Evolutionary conservation across 805 yeast species (phyloP), one percentile per base, ranked within the genome.

Genomic region (Metschnikowia gruessii): DNA sequence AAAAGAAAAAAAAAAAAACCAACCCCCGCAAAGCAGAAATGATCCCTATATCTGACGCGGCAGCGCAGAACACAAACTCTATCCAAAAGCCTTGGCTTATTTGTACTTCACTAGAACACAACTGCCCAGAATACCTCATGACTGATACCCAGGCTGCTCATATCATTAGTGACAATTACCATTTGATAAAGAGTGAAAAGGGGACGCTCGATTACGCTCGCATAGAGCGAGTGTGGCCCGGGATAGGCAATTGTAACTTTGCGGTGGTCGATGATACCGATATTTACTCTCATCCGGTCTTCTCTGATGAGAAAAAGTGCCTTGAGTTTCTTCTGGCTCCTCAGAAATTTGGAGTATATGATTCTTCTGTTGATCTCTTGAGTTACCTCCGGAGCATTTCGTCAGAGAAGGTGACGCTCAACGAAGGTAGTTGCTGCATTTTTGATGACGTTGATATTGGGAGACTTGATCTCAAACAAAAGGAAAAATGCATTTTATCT

Each of bases 401-500:
- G 2, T 24, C 12, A 8, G 35, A 32, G 11, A 32, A 7, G 18
- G 19, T 32, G 18, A 10, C 18, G 4, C 8, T 9, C 11, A 32
- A 4, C 3, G 12, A 29, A 29, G 31, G 31, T n/a, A 11, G 5
- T n/a, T 4, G 12, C 31, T 29, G 4, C 13, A 29, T 29, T 11
- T 12, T n/a, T 29, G 31, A 29, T 12, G 9, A 11, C 12, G 9
- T n/a, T 11, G 15, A 29, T 29, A 12, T 5, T 29, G 31, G 15
- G 31, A 11, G 9, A 9, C 7, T 8, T 4, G 18, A 32, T 16
- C 8, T 9, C 18, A 3, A 30, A 9, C 19, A 35, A 13, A 39
- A 28, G 19, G 32, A 37, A 22, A 26, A 28, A 28, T 51, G 53
- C 34, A 35, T 28, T 13, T 26, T 55, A 10, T 51, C 55, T 5